Conservation (phyloP, 345 rosid species). For the Sisymbrium irio region DNA sequence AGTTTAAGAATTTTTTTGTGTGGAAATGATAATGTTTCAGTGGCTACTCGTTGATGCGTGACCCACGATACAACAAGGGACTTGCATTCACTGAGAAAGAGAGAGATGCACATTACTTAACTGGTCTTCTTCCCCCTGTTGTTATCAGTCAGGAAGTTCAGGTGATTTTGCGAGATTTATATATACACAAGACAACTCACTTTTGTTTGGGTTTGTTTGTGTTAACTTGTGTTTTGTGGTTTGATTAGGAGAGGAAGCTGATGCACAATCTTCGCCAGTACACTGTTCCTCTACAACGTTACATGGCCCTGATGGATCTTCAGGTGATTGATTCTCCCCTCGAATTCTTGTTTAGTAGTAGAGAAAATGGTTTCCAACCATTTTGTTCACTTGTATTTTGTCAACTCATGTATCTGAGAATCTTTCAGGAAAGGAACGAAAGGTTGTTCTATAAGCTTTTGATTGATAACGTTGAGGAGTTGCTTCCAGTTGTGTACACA, state of each 20-base stretch:
- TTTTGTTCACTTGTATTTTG: too few relatives aligned
- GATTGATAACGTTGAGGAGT: slow-evolving; percentile 90
- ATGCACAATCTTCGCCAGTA: slow-evolving; percentile 86
- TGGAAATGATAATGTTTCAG: slow-evolving; percentile 33
- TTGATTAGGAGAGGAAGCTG: slow-evolving; percentile 65
- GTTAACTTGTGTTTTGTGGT: neutral
- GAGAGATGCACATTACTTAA: slow-evolving; percentile 92
- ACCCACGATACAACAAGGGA: slow-evolving; percentile 92
- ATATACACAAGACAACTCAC: too few relatives aligned
- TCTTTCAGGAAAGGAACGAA: slow-evolving; percentile 90
- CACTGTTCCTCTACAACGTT: slow-evolving; percentile 85
- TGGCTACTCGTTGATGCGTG: slow-evolving; percentile 88
- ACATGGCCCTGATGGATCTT: slow-evolving; percentile 94
- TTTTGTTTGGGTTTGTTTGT: slow-evolving; percentile 15
- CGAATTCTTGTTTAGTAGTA: neutral
- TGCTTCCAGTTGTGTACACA: slow-evolving; percentile 94
- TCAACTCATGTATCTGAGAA: neutral
- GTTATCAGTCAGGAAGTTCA: slow-evolving; percentile 68
- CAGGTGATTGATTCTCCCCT: slow-evolving; percentile 49
- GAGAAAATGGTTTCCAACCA: too few relatives aligned
- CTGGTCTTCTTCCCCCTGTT: slow-evolving; percentile 93
- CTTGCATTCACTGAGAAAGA: slow-evolving; percentile 79
- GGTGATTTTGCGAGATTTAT: slow-evolving; percentile 28
- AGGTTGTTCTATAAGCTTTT: slow-evolving; percentile 91
- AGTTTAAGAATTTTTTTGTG: too few relatives aligned